A percentile compares a stretch with the other conserved stretches of the same genome.
Evolutionary conservation across 2,329 filamentous ascomycete genomes (phyloP).

Genomic region (Colletotrichum scovillei): DNA sequence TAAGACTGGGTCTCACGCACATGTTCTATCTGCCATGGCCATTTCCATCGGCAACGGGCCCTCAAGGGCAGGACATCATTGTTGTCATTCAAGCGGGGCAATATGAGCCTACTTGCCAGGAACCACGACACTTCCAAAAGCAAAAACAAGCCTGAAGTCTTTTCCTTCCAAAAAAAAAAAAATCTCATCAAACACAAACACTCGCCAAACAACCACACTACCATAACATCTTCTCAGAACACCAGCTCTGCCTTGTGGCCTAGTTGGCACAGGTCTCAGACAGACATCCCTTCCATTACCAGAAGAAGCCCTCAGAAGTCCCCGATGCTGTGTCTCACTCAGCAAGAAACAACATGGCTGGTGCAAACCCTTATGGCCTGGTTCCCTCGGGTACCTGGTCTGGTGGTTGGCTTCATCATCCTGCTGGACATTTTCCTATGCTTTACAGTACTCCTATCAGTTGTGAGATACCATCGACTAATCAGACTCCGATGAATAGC

Average conservation of each 20-base stretch:
- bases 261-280: slow-evolving; percentile 23
- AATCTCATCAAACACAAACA: neutral
- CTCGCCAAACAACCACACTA: neutral
- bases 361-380: neutral
- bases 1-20: neutral
- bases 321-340: slow-evolving; percentile 19
- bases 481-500: slow-evolving; percentile 46
- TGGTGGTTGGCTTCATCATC: slow-evolving; percentile 17
- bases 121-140: neutral
- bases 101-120: neutral
- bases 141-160: neutral
- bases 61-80: neutral
- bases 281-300: slow-evolving; percentile 29
- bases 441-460: neutral
- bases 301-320: slow-evolving; percentile 3
- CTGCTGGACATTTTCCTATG: slow-evolving; percentile 9
- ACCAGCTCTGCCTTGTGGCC: neutral
- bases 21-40: neutral
- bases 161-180: neutral
- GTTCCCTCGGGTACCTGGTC: neutral
- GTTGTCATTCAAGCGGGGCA: neutral
- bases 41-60: neutral
- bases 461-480: slow-evolving; percentile 40
- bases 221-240: neutral
- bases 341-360: slow-evolving; percentile 7